A percentile compares a stretch with the other conserved stretches of the same genome.
phyloP scores from a whole-genome alignment of 352 stramenopile species.

The Globisporangium irregulare region DNA sequence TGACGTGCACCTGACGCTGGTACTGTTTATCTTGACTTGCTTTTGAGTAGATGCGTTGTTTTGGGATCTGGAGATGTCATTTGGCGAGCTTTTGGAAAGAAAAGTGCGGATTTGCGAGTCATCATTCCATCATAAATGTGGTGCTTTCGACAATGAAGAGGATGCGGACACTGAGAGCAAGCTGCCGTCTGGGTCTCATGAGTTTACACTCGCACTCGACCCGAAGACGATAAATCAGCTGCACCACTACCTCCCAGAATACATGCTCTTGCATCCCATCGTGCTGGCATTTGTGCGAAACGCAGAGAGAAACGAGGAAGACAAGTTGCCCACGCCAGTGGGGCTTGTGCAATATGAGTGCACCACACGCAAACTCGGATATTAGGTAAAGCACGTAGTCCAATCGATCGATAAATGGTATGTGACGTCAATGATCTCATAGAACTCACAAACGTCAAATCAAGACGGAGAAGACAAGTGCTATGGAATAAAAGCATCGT shows the following conservation, averaged over 20 bases:
- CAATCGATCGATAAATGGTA: background rate
- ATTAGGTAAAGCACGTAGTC: background rate
- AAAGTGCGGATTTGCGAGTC: slow-evolving; percentile 19
- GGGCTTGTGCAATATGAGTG: slow-evolving; percentile 14
- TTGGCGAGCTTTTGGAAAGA: slow-evolving; percentile 13
- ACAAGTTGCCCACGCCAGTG: background rate
- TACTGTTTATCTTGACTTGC: background rate
- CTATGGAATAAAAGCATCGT: slow-evolving; percentile 5
- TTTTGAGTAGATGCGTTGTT: slow-evolving; percentile 15
- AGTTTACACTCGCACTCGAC: background rate
- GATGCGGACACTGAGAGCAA: background rate
- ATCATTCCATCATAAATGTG: slow-evolving; percentile 11
- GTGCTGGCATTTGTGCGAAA: slow-evolving; percentile 4
- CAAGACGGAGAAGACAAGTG: background rate
- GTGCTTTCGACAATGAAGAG: background rate
- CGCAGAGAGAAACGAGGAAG: slow-evolving; percentile 1
- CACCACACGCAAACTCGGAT: slow-evolving; percentile 7
- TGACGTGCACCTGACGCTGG: background rate
- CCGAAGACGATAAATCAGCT: slow-evolving; percentile 10
- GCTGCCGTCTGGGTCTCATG: background rate
- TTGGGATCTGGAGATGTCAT: slow-evolving; percentile 19
- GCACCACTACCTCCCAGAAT: background rate
- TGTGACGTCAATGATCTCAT: background rate
- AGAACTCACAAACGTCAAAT: background rate
- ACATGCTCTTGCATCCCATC: background rate